Evolutionary conservation across 2,329 filamentous ascomycete genomes (phyloP), one percentile per base, ranked within the genome.

Genomic region (Fusarium guadeloupense): DNA sequence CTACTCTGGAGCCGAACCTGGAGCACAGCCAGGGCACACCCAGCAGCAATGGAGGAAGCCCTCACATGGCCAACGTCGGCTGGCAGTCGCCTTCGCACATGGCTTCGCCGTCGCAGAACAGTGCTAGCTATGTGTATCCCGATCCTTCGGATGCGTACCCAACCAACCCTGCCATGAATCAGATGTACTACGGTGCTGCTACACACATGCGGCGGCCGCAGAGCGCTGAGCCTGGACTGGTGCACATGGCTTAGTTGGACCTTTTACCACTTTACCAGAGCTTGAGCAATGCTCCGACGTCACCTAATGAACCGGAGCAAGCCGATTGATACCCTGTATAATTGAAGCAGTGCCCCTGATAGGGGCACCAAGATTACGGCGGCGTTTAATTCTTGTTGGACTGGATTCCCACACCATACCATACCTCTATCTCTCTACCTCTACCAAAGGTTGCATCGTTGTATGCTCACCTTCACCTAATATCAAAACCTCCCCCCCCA

Each of bases 81-180:
- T 97, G 94, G 93, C 90, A 92, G 65, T 96, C 93, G 5, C 93
- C 93, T 5, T 86, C 88, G 3, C 90, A 93, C 66, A 85, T 87
- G 62, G 84, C 85, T 26, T 87, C 92, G 64, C 87, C 89, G 9
- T 89, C 90, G 9, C 90, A 93, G 59, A 77, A 80, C 38, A 85
- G 83, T 38, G 86, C 85, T 43, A 82, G 81, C 61, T 93, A 92
- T 63, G 87, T 91, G 59, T 97, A 96, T 72, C 87, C 89, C 8
- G 96, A 97, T 67, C 90, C 92, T 0, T 54, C 61, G 35, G 92
- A 96, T 67, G 85, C 86, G 21, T 89, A 89, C 58, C 83, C 83
- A 30, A 83, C 85, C 43, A 82, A 83, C 33, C 81, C 77, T 5
- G 82, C 83, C 35, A 83, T 87, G 72, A 83, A 83, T 28, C 86